Base-by-base conservation (phyloP, 75 land plant species). In the Cunninghamia lanceolata region DNA sequence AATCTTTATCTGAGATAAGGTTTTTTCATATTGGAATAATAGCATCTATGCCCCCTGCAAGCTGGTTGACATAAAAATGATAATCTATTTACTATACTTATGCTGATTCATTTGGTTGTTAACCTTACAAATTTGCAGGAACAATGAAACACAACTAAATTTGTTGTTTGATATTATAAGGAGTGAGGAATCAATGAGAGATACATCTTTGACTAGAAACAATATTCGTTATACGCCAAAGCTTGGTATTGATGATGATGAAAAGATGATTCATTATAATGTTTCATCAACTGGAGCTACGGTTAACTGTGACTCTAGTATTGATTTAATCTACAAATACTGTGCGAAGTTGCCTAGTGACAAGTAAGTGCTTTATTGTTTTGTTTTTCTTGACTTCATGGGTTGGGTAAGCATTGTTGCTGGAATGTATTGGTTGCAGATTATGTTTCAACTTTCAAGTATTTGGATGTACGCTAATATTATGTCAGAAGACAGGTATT, bases 301-400 rank as follows among this genome's bases (percentile, higher is more conserved):
- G 1, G 89, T 97, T 3, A 89, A 91, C 83, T 79, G 90, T 45
- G 89, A 89, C 85, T 92, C 94, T n/a, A 92, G 95, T 86, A 87
- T 97, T 14, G 85, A 87, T 70, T 91, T 95, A 42, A 85, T 95
- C 39, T 70, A 90, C 84, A 90, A 59, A 77, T 97, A 92, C 68
- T 97, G 99, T 83, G 85, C 87, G 38, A 93, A 92, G 83, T 94
- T 97, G 16, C 96, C 99, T 45, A 86, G 90, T 63, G 97, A 97
- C 40, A 92, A 86, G 98, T 94, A 89, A 25, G 93, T 10, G 77
- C 3, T 19, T 59, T 34, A 47, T 85, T 40, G 40, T 70, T 77
- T 54, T 66, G 19, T 34, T 34, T 50, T 8, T 21, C 42, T 39
- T 42, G 39, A 39, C 82, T 76, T 38, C 13, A 3, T 79, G 28